Conservation (phyloP, 768 basidiomycete genomes). For the Trametes villosa region DNA sequence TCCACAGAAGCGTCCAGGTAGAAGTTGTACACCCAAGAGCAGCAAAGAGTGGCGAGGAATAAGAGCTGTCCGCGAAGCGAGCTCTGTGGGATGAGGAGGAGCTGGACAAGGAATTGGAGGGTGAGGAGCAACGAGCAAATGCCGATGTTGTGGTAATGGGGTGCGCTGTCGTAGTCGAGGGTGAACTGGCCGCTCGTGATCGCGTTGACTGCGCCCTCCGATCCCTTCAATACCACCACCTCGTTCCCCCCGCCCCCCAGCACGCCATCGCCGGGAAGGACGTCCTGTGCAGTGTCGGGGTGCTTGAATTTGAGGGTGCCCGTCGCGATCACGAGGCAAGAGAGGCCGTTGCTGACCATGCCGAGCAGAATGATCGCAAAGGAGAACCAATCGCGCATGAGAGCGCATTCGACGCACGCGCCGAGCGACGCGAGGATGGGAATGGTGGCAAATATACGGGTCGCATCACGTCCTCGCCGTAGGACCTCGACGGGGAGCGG, state of each 20-base stretch:
- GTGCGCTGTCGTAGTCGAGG: conserved; percentile 12
- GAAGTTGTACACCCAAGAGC: conserved; percentile 13
- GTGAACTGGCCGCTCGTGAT: conserved; percentile 12
- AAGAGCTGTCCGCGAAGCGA: conserved; percentile 14
- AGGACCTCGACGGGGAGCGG: not conserved
- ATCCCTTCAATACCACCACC: conserved; percentile 2
- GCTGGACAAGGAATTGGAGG: conserved; percentile 15
- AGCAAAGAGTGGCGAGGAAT: conserved; percentile 8
- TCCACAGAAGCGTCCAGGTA: conserved; percentile 12
- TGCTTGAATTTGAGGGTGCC: conserved; percentile 7
- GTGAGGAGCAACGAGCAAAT: conserved; percentile 9
- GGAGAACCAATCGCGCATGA: conserved; percentile 1
- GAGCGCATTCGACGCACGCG: not conserved
- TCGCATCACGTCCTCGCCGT: not conserved
- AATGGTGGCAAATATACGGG: too few species aligned
- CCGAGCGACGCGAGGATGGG: not conserved
- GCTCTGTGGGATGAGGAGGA: conserved; percentile 13
- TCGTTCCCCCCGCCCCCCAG: not conserved
- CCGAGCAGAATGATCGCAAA: conserved; percentile 7
- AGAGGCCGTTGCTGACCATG: conserved; percentile 2
- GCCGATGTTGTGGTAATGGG: conserved; percentile 9
- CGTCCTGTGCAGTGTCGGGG: not conserved
- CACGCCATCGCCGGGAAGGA: conserved; percentile 1
- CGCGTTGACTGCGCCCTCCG: conserved; percentile 14
- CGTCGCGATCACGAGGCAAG: conserved; percentile 8